phyloP scores from a whole-genome alignment of 2,329 filamentous ascomycete species.

The Sclerotinia borealis region DNA sequence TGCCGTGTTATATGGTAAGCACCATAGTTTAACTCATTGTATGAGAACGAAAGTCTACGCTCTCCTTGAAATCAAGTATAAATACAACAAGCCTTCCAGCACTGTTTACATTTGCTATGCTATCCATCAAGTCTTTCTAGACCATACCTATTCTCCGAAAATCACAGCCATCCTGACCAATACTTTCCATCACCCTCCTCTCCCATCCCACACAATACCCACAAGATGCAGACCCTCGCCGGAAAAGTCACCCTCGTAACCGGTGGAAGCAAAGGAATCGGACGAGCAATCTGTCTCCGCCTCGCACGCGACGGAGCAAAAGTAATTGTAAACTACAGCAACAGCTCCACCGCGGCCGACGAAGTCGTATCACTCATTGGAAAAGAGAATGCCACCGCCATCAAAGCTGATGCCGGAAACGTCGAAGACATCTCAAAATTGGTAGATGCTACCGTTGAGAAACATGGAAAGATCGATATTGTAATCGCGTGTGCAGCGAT shows the following conservation, averaged over 20 bases:
- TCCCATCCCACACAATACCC: background rate
- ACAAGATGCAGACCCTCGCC: conserved; percentile 20
- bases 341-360: conserved; percentile 41
- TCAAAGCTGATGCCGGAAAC: conserved; percentile 50
- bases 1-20: background rate
- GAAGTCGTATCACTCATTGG: conserved; percentile 45
- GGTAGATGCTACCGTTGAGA: conserved; percentile 42
- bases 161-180: background rate
- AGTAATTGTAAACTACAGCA: conserved; percentile 54
- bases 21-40: background rate
- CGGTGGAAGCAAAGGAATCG: conserved; percentile 52
- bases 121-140: background rate
- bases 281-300: conserved; percentile 50
- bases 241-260: conserved; percentile 32
- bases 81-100: background rate
- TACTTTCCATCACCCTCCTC: background rate
- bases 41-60: background rate
- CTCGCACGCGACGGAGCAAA: conserved; percentile 50
- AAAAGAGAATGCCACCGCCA: conserved; percentile 41
- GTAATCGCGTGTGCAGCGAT: conserved; percentile 51
- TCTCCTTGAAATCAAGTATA: background rate
- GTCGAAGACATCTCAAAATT: conserved; percentile 43
- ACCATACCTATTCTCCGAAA: background rate
- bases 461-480: conserved; percentile 53
- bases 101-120: background rate